These are phyloP conservation scores for Amphibolis antarctica DNA, from an alignment of 106 monocot species.

Conservation along the genomic window DNA sequence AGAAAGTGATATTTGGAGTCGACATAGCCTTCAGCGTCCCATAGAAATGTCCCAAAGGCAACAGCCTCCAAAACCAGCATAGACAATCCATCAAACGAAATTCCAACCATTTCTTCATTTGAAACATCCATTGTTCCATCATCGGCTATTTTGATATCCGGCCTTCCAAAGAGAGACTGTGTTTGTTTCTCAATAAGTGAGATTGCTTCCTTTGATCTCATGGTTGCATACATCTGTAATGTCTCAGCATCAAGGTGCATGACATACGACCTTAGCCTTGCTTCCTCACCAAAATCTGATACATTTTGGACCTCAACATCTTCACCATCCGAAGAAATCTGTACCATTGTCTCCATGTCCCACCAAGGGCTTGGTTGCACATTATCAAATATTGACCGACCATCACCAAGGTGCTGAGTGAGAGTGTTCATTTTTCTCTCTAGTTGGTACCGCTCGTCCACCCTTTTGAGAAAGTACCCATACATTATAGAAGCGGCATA, in stretches of 20 bases:
- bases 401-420: constrained; percentile 9
- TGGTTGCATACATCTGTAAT: constrained; percentile 82
- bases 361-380: constrained; percentile 65
- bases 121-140: constrained; percentile 60
- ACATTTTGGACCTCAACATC: constrained; percentile 24
- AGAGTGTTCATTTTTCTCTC: constrained; percentile 77
- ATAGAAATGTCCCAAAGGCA: constrained; percentile 82
- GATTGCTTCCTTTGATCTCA: constrained; percentile 72
- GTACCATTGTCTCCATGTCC: constrained; percentile 83
- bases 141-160: constrained; percentile 57
- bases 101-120: constrained; percentile 49
- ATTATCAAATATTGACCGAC: constrained; percentile 29
- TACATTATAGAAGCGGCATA: constrained; percentile 99
- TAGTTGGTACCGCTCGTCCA: constrained; percentile 79
- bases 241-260: constrained; percentile 87
- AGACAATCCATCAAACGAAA: constrained; percentile 50
- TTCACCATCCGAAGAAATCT: constrained; percentile 53
- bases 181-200: constrained; percentile 93
- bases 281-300: constrained; percentile 6
- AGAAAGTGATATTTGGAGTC: constrained; percentile 81
- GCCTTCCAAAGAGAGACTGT: constrained; percentile 80
- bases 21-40: constrained; percentile 78
- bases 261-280: constrained; percentile 58
- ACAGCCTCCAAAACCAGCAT: constrained; percentile 79
- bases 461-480: constrained; percentile 92